phyloP scores from a whole-genome alignment of 495 filamentous ascomycete genomes.

The Barbatosphaeria neglecta region DNA sequence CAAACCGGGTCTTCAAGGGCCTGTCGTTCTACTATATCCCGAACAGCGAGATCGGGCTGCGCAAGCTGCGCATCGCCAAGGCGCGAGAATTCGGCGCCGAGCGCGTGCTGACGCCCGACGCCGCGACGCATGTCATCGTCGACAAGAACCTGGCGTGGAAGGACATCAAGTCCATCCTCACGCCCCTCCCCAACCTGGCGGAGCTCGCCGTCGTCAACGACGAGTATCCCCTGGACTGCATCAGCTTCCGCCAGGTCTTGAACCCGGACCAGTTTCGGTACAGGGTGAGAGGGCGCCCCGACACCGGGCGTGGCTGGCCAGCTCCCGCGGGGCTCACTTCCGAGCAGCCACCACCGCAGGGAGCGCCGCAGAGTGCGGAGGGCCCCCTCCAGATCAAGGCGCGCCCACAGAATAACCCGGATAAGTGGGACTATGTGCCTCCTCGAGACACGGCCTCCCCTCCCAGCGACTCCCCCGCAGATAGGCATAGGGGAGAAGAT shows the following conservation, averaged over 20 bases:
- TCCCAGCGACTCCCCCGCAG: not conserved
- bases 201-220: constrained; percentile 52
- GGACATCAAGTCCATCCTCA: constrained; percentile 53
- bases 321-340: not conserved
- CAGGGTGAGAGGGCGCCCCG: constrained; percentile 32
- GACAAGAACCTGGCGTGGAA: constrained; percentile 56
- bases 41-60: constrained; percentile 56
- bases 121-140: constrained; percentile 64
- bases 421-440: constrained; percentile 6
- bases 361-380: not conserved
- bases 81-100: constrained; percentile 64
- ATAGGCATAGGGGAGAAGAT: not conserved
- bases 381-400: constrained; percentile 2
- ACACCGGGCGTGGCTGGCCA: not conserved
- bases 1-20: constrained; percentile 52
- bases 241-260: constrained; percentile 46
- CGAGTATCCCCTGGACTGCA: constrained; percentile 67
- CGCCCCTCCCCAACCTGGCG: constrained; percentile 36
- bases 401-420: constrained; percentile 3
- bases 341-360: not conserved
- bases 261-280: constrained; percentile 50
- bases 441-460: constrained; percentile 4
- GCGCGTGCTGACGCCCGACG: constrained; percentile 21
- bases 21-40: constrained; percentile 71
- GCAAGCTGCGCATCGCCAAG: constrained; percentile 60